Evolutionary conservation across 2,329 filamentous ascomycete genomes (phyloP).

Genomic region (Epichloe gansuensis): DNA sequence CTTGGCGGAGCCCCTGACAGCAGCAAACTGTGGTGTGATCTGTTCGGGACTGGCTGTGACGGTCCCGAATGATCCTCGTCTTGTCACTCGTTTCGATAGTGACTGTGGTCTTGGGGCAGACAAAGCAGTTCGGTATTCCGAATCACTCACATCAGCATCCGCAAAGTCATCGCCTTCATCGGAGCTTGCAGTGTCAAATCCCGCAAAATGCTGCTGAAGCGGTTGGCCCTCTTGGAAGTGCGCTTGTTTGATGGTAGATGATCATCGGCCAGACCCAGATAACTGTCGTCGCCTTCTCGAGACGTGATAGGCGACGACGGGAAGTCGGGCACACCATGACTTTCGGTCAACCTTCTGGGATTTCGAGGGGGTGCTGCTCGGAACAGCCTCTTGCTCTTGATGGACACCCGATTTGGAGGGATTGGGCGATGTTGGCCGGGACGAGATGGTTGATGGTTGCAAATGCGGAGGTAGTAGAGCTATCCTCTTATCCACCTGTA

Average conservation of each 20-base stretch:
- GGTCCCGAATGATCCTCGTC: conserved; percentile 29
- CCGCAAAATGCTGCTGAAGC: conserved; percentile 75
- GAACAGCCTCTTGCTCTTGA: conserved; percentile 35
- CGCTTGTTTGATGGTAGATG: conserved; percentile 50
- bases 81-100: conserved; percentile 24
- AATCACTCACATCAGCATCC: conserved; percentile 50
- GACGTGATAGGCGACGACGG: conserved; percentile 34
- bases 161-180: conserved; percentile 53
- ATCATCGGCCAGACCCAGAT: conserved; percentile 72
- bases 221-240: conserved; percentile 52
- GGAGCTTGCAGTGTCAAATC: conserved; percentile 62
- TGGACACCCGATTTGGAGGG: conserved; percentile 13
- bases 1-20: conserved; percentile 18
- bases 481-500: conserved; percentile 68
- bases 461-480: conserved; percentile 66
- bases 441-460: conserved; percentile 63
- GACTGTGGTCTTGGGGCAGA: conserved; percentile 47
- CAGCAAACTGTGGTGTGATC: conserved; percentile 15
- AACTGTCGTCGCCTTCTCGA: conserved; percentile 43
- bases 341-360: conserved; percentile 40
- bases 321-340: conserved; percentile 34
- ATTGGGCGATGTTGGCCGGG: conserved; percentile 44
- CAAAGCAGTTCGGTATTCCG: conserved; percentile 54
- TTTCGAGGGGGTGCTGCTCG: conserved; percentile 46
- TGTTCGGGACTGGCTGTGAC: conserved; percentile 33